Evolutionary conservation across 352 stramenopile genomes (phyloP).

Genomic region (Phytophthora pisi): DNA sequence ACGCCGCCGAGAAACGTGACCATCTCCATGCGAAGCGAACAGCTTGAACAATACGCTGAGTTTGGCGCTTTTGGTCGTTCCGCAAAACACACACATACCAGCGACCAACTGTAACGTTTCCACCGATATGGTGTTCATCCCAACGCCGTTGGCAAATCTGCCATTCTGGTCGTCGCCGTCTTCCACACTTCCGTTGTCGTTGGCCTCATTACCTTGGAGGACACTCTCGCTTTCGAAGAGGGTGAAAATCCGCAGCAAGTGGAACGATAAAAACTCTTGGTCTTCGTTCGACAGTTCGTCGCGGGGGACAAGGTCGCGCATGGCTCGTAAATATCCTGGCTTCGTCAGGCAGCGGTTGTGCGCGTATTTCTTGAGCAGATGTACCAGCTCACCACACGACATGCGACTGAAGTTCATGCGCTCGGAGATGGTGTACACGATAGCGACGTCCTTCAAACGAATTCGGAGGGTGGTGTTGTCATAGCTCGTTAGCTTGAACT

Average conservation of each 20-base stretch:
- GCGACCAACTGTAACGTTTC: constrained; percentile 72
- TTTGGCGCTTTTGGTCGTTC: constrained; percentile 95
- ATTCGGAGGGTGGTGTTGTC: constrained; percentile 83
- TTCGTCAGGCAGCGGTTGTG: constrained; percentile 77
- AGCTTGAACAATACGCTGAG: constrained; percentile 89
- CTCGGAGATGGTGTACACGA: constrained; percentile 88
- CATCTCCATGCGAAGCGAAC: constrained; percentile 68
- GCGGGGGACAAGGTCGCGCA: constrained; percentile 77
- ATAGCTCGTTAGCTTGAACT: constrained; percentile 90
- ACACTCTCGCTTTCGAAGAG: constrained; percentile 83
- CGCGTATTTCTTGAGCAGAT: constrained; percentile 73
- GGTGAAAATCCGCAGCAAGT: constrained; percentile 82
- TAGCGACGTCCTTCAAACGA: constrained; percentile 84
- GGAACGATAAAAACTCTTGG: constrained; percentile 88
- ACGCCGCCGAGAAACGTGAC: constrained; percentile 68
- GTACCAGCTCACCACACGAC: constrained; percentile 64
- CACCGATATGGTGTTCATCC: constrained; percentile 63
- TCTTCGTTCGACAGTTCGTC: constrained; percentile 83
- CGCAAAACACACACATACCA: constrained; percentile 94
- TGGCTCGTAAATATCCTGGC: constrained; percentile 71
- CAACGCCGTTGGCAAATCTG: constrained; percentile 23
- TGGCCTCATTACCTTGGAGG: constrained; percentile 43
- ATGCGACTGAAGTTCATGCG: constrained; percentile 83
- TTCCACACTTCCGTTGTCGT: constrained; percentile 28
- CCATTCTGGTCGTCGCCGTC: constrained; percentile 28